These are phyloP conservation scores for Erythrobasidium hasegawianum DNA, from an alignment of 1,284 basidiomycete species.

Conservation along the genomic window DNA sequence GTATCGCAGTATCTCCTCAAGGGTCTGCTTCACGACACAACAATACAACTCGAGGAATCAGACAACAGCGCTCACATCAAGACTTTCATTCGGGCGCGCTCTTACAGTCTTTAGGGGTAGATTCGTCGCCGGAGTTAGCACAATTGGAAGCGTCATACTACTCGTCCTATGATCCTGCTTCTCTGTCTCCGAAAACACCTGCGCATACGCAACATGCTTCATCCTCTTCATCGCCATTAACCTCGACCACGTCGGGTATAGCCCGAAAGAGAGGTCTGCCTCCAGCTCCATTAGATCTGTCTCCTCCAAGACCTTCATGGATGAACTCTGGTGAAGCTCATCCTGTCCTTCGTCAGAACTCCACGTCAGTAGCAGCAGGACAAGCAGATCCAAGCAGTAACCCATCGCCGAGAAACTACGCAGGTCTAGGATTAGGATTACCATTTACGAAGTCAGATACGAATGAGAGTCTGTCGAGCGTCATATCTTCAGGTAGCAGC, in stretches of 20 bases:
- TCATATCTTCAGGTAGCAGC: too few relatives aligned
- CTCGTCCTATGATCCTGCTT: not conserved
- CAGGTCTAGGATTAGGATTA: constrained; percentile 39
- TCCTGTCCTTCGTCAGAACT: constrained; percentile 1
- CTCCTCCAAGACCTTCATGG: constrained; percentile 16
- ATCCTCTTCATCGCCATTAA: too few relatives aligned
- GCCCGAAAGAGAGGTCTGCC: not conserved
- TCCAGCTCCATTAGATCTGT: constrained; percentile 17
- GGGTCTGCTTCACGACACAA: not conserved
- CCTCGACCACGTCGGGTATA: not conserved
- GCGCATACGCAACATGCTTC: not conserved
- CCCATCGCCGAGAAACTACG: constrained; percentile 12
- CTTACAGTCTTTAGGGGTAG: not conserved
- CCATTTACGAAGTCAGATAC: constrained; percentile 40
- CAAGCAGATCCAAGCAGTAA: not conserved
- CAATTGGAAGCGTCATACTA: constrained; percentile 13
- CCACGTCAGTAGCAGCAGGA: not conserved
- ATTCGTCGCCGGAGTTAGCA: constrained; percentile 21
- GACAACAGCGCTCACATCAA: constrained; percentile 2
- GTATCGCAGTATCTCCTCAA: constrained; percentile 16
- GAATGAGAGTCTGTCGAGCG: constrained; percentile 31
- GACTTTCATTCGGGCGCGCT: not conserved
- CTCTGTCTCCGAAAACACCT: not conserved
- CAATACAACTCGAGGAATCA: not conserved
- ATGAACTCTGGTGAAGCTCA: not conserved